Evolutionary conservation across 352 stramenopile genomes (phyloP), one percentile per base, ranked within the genome.

Genomic region (Halophytophthora polymorphica): DNA sequence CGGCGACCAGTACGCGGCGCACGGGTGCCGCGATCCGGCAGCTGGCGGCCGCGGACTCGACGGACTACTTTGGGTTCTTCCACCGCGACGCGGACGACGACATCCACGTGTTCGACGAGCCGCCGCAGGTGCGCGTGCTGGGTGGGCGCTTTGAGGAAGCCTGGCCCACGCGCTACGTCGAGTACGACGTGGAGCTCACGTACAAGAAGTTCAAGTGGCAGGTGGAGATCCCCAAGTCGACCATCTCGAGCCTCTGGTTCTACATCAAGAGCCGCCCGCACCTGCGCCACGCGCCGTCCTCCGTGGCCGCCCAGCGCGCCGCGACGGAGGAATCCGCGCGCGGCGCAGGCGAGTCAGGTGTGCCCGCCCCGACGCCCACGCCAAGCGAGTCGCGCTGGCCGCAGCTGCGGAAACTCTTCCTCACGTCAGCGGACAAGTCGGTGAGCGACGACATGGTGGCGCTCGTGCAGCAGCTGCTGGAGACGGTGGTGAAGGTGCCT

Each of bases 201-300:
- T 94, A 94, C 77, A 86, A 80, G 46, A 77, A 59, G 18, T 90
- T 83, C 29, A 86, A 69, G 61, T 91, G 83, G 81, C 78, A 90
- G 36, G 80, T 91, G n/a, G 83, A 91, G 61, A 85, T 92, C 50
- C 68, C 83, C 37, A 94, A 92, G 62, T 89, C 73, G 33, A 79
- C 73, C 22, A 71, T 94, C 18, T 90, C 86, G 21, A 83, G 81
- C 17, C 64, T 94, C 15, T 94, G 83, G 83, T 89, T 94, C 51
- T 87, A 87, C 56, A 88, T 94, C 56, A 94, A 94, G 53, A 88
- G 76, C 39, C 80, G 81, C 13, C 79, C 80, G 35, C 73, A 90
- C 53, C 48, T 88, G 35, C 68, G 70, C 17, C 64, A 80, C 33
- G 64, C 66, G 19, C 62, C 66, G 25, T 62, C 61, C 1, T 34